These are phyloP conservation scores for Erysimum cheiranthoides DNA, from an alignment of 345 rosid species.

Conservation along the genomic window DNA sequence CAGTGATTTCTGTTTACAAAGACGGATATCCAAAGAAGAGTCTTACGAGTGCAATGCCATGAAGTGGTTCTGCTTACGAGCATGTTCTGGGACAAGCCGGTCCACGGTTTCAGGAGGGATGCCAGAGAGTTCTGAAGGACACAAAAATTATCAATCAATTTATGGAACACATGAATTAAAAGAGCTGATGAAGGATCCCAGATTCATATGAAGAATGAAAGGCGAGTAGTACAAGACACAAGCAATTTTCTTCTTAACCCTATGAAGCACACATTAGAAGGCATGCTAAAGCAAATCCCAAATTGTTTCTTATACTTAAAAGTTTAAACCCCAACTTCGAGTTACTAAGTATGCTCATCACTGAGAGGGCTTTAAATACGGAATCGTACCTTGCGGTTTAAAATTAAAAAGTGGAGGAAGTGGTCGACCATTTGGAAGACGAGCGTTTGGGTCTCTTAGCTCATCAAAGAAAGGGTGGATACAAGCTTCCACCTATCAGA, in stretches of 20 bases:
- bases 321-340: neutral
- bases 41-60: constrained; percentile 75
- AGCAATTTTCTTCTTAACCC: neutral
- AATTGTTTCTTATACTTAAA: neutral
- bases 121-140: constrained; percentile 66
- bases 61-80: constrained; percentile 85
- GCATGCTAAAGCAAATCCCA: neutral
- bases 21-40: neutral
- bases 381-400: constrained; percentile 48
- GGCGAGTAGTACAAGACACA: neutral
- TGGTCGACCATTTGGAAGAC: constrained; percentile 71
- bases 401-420: constrained; percentile 73
- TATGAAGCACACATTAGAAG: neutral
- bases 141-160: neutral
- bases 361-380: neutral
- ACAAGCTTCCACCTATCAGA: constrained; percentile 65
- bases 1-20: constrained; percentile 10
- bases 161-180: neutral
- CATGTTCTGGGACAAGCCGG: constrained; percentile 79
- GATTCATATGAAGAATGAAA: neutral
- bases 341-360: neutral
- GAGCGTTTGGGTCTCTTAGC: constrained; percentile 68
- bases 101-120: constrained; percentile 61
- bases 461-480: constrained; percentile 79
- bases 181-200: neutral